phyloP scores from a whole-genome alignment of 768 basidiomycete genomes.

The Suillus tomentosus region DNA sequence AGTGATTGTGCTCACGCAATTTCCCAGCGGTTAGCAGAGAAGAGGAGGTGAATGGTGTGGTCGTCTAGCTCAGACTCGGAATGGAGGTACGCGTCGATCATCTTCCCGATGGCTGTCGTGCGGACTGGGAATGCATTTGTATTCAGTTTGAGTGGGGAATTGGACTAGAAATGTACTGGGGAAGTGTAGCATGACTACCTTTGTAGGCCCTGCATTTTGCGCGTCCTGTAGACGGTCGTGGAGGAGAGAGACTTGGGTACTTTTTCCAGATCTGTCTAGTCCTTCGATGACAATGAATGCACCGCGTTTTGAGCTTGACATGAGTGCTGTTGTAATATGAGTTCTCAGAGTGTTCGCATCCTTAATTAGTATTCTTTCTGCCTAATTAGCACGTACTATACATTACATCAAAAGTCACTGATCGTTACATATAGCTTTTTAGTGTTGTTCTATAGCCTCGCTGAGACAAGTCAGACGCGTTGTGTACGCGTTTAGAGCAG shows the following conservation, averaged over 20 bases:
- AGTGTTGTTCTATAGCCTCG: no score
- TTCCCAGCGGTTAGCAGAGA: constrained; percentile 98
- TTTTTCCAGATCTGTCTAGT: constrained; percentile 94
- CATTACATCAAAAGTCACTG: no score
- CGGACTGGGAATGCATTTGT: constrained; percentile 57
- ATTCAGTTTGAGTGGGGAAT: not conserved
- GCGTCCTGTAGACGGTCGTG: constrained; percentile 49
- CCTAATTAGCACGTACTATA: no score
- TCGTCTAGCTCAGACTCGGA: constrained; percentile 88
- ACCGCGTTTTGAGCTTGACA: constrained; percentile 44
- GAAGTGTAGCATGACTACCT: constrained; percentile 74
- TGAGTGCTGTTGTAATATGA: not conserved
- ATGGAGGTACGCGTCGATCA: constrained; percentile 91
- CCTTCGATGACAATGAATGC: constrained; percentile 94
- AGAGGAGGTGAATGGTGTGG: constrained; percentile 88
- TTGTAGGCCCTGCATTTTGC: constrained; percentile 10
- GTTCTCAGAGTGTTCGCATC: not conserved
- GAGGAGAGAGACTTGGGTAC: constrained; percentile 77
- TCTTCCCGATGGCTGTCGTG: constrained; percentile 85
- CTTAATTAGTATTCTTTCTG: no score
- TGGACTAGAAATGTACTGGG: constrained; percentile 58
- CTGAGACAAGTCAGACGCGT: not conserved
- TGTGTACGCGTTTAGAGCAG: not conserved
- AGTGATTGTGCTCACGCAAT: constrained; percentile 57
- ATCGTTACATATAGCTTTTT: no score